Base-by-base conservation (phyloP, 1,284 basidiomycete genomes). In the Porodaedalea pini region DNA sequence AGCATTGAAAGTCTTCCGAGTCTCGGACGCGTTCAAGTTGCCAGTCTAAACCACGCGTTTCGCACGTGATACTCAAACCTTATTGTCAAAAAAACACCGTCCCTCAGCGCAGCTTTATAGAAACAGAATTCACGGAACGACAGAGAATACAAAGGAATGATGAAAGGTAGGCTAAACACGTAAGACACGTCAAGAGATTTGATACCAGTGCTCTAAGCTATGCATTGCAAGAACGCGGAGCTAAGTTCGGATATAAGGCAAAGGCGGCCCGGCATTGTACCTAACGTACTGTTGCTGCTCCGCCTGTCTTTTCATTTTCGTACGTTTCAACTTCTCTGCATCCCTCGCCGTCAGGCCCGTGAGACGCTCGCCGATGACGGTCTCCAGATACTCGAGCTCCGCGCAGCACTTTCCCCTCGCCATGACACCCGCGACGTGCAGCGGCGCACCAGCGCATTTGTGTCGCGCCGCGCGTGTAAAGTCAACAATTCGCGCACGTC, bases 401-500 rank as follows among this genome's bases (percentile, higher is more conserved):
- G 31, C 34, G 43, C 53, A 54, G 19, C 21, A 23, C 17, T 39
- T 23, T n/a, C 17, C 10, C 11, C 15, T 43, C 23, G 17, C 25
- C 6, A 19, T 25, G 37, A n/a, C 17, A 7, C 57, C 40, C 6
- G 29, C 37, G 15, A 37, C 57, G 8, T 40, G 21, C 31, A 51
- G n/a, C 6, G 32, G 36, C 25, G 45, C 55, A 23, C 41, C 54
- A 10, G 4, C 7, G 19, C 54, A 56, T 6, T 10, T 23, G 21
- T 56, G 54, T 4, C 17, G 23, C 3, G 15, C n/a, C 5, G 54
- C 47, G 13, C n/a, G 37, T 55, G 62, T 43, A 60, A 76, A 77
- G 56, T 72, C 71, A 45, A 76, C 63, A 57, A 77, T 71, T 32
- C 71, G 70, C n/a, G 73, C 67, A 68, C 15, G 64, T 58, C 5